phyloP scores from a whole-genome alignment of 129 eudicot species.

The Sambucus nigra region DNA sequence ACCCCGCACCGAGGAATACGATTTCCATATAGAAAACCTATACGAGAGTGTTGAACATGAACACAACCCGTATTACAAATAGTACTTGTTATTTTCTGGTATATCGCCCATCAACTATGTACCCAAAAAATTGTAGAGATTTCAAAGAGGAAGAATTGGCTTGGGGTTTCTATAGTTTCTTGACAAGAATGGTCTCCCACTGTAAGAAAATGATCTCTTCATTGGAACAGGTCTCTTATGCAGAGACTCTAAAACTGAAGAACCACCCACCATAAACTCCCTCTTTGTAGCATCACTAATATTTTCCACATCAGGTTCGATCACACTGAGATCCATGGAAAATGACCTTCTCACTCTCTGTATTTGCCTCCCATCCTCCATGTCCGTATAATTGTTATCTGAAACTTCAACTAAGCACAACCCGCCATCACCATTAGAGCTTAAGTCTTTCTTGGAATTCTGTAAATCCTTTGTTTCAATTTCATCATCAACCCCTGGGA shows the following conservation, averaged over 20 bases:
- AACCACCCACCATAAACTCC: slow-evolving; percentile 4
- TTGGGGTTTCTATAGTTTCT: slow-evolving; percentile 10
- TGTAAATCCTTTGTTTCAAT: not conserved
- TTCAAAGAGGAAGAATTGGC: slow-evolving; percentile 7
- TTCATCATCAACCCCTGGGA: slow-evolving; percentile 1
- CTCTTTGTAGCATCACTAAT: slow-evolving; percentile 1
- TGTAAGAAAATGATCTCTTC: slow-evolving; percentile 38
- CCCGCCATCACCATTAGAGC: not conserved
- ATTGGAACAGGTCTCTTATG: slow-evolving; percentile 5
- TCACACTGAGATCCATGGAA: slow-evolving; percentile 38
- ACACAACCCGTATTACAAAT: too few relatives aligned
- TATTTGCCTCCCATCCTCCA: not conserved
- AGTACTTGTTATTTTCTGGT: too few relatives aligned
- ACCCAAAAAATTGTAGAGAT: not conserved
- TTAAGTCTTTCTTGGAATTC: not conserved
- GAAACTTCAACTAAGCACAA: not conserved
- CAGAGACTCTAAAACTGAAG: slow-evolving; percentile 10
- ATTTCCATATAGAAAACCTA: too few relatives aligned
- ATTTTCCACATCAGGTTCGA: slow-evolving; percentile 7
- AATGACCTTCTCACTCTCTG: slow-evolving; percentile 19
- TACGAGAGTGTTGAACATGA: too few relatives aligned
- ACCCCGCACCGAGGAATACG: too few relatives aligned
- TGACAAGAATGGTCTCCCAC: slow-evolving; percentile 25
- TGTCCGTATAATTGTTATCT: not conserved
- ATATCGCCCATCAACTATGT: too few relatives aligned